A percentile compares a stretch with the other conserved stretches of the same genome.
Conservation (phyloP, 257 asterid genomes). For the Thymus quinquecostatus region DNA sequence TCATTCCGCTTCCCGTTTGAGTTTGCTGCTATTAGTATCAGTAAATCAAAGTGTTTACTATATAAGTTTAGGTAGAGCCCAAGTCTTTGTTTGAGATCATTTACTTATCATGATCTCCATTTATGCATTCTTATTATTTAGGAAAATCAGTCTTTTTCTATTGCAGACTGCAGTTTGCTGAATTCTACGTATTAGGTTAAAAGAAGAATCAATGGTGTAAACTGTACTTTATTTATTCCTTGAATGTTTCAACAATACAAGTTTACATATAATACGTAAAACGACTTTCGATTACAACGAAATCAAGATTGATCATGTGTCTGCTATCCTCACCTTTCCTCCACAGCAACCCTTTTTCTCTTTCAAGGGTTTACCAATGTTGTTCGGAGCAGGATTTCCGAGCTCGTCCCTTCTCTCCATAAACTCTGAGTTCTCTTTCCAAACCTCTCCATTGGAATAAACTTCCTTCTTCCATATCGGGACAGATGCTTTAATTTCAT, state of each 20-base stretch:
- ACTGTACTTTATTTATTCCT: neutral
- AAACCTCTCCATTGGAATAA: conserved; percentile 84
- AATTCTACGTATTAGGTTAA: too few species aligned
- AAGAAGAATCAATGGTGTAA: neutral
- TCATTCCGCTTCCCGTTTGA: conserved; percentile 29
- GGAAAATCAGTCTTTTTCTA: neutral
- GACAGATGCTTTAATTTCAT: conserved; percentile 90
- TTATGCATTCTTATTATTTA: neutral
- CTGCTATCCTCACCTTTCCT: conserved; percentile 41
- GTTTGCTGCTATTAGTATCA: neutral
- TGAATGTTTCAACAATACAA: conserved; percentile 11
- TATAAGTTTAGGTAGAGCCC: neutral
- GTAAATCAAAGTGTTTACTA: conserved; percentile 11
- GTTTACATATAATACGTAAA: conserved; percentile 1
- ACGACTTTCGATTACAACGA: neutral
- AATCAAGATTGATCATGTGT: neutral
- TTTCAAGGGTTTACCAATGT: neutral
- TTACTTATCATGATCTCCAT: conserved; percentile 36
- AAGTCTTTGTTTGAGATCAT: conserved; percentile 36
- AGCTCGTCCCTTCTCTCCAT: conserved; percentile 64
- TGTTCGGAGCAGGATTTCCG: conserved; percentile 28
- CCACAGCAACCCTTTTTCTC: conserved; percentile 56
- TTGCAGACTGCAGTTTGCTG: neutral
- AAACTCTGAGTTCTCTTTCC: conserved; percentile 95
- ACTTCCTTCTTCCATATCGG: conserved; percentile 99